phyloP scores from a whole-genome alignment of 371 early-diverging fungal genomes.

The Actinomortierella wolfii region DNA sequence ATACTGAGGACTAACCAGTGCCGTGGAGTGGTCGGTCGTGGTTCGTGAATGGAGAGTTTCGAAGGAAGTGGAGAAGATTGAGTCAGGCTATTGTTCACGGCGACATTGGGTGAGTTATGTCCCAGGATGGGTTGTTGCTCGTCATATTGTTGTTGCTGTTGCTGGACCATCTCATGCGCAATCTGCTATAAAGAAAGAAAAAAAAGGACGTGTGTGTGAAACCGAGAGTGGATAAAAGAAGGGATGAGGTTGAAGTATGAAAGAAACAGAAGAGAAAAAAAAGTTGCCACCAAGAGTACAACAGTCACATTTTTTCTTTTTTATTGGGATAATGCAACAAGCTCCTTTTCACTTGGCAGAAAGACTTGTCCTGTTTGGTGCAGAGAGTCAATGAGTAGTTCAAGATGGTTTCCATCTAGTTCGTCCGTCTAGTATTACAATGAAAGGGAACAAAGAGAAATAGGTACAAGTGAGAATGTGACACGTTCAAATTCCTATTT shows the following conservation, averaged over 20 bases:
- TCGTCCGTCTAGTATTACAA: slow-evolving; percentile 31
- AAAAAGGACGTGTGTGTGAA: no score
- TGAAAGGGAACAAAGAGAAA: background rate
- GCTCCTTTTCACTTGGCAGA: slow-evolving; percentile 31
- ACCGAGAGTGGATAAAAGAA: no score
- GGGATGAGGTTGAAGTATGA: background rate
- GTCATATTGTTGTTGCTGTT: slow-evolving; percentile 13
- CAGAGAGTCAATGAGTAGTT: slow-evolving; percentile 43
- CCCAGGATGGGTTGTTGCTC: slow-evolving; percentile 4
- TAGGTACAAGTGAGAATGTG: background rate
- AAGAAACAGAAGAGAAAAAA: background rate
- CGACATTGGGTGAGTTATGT: background rate
- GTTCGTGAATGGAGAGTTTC: background rate
- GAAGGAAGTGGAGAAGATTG: background rate
- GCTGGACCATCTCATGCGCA: slow-evolving; percentile 5
- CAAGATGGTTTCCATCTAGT: slow-evolving; percentile 33
- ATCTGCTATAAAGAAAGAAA: background rate
- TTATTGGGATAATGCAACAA: slow-evolving; percentile 24
- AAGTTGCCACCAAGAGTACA: background rate
- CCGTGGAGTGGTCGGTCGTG: slow-evolving; percentile 22
- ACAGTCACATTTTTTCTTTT: no score
- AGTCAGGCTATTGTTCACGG: background rate
- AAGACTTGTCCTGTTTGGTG: slow-evolving; percentile 46
- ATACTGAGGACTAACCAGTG: slow-evolving; percentile 57
- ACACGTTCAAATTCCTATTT: no score